A percentile compares a stretch with the other conserved stretches of the same genome.
These are phyloP conservation scores for Athelia psychrophila DNA, from an alignment of 1,284 basidiomycete genomes.

Conservation along the genomic window DNA sequence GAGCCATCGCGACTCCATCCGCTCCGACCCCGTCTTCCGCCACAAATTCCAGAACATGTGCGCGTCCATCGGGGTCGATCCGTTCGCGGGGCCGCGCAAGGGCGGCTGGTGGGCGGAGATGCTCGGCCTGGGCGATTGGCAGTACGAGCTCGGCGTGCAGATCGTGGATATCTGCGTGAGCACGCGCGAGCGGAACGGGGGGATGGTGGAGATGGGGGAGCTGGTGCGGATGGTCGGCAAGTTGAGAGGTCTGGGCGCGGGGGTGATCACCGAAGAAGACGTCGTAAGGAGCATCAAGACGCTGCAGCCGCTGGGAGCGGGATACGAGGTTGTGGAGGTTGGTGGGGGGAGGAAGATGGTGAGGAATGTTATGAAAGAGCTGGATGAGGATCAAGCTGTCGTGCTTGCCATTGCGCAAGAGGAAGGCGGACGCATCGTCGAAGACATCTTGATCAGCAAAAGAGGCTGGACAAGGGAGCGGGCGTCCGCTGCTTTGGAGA, in stretches of 20 bases:
- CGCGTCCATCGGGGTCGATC: slow-evolving; percentile 91
- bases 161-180: slow-evolving; percentile 95
- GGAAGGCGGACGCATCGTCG: slow-evolving; percentile 62
- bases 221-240: slow-evolving; percentile 77
- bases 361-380: slow-evolving; percentile 70
- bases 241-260: slow-evolving; percentile 67
- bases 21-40: slow-evolving; percentile 83
- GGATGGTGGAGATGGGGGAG: slow-evolving; percentile 88
- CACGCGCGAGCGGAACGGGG: slow-evolving; percentile 87
- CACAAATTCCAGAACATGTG: slow-evolving; percentile 98
- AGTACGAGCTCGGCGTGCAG: slow-evolving; percentile 94
- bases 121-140: slow-evolving; percentile 90
- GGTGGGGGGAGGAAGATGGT: slow-evolving; percentile 66
- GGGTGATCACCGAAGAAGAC: slow-evolving; percentile 79
- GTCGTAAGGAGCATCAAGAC: slow-evolving; percentile 85
- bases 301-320: slow-evolving; percentile 83
- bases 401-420: slow-evolving; percentile 75
- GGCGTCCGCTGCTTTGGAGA: slow-evolving; percentile 77
- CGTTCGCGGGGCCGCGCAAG: slow-evolving; percentile 80
- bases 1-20: slow-evolving; percentile 84
- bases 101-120: slow-evolving; percentile 92
- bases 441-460: slow-evolving; percentile 50
- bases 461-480: slow-evolving; percentile 82
- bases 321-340: slow-evolving; percentile 82
- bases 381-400: slow-evolving; percentile 80